Evolutionary conservation across 805 yeast genomes (phyloP), one percentile per base, ranked within the genome.

Genomic region (Maudiozyma saulgeensis): DNA sequence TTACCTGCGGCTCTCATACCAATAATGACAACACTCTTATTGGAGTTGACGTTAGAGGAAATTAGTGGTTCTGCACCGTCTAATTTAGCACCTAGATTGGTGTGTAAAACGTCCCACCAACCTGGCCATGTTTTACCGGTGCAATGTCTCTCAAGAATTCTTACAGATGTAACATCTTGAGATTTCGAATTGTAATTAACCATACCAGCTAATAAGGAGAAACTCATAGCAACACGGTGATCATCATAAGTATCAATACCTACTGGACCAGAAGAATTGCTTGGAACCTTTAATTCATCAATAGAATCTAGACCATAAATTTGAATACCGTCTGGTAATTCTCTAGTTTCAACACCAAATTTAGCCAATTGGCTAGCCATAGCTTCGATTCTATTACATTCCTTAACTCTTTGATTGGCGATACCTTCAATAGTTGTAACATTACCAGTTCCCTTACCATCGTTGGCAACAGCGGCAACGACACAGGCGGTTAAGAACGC

Each of bases 41-140:
- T 49, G 50, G 53, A 46, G 4, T 47, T 46, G 16, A 48, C 16
- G 15, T 45, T 45, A 23, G 47, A 41, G 7, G 32, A 43, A n/a
- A 49, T 46, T 25, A 46, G 46, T 6, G 77, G 75, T 61, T 86
- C 95, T 57, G 73, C 74, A 25, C 99, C 99, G 59, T 81, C 84
- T 37, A 93, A 67, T 11, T 67, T 59, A 25, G 79, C 84, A 19
- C 80, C 76, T 58, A 93, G 79, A 44, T 75, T 69, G 45, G 84
- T 77, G 63, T 82, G 89, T 54, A 93, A 72, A 35, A 82, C 77
- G 68, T 93, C 99, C 99, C 99, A 93, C 99, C 99, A 93, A 38
- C 97, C 98, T 19, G 99, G 99, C 99, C 99, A 93, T 0, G 99
- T 93, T 71, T 93, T 93, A 50, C 91, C 95, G 1, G 96, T 95